Evolutionary conservation across 2,329 filamentous ascomycete genomes (phyloP).

Genomic region (Ciborinia camelliae): DNA sequence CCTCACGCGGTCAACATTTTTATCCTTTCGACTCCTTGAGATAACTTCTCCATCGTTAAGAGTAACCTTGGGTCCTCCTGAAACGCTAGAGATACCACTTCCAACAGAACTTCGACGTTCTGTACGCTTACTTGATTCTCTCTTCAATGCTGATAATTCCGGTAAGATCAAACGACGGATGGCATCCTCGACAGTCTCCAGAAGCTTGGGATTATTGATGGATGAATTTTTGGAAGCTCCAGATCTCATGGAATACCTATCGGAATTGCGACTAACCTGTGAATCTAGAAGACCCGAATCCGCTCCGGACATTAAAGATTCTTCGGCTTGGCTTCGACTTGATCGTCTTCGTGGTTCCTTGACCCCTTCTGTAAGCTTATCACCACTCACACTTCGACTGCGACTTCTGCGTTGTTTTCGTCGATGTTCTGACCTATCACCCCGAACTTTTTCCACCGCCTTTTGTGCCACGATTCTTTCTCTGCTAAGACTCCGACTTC

Average conservation of each 20-base stretch:
- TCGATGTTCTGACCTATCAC: slow-evolving; percentile 46
- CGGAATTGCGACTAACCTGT: slow-evolving; percentile 53
- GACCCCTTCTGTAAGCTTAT: slow-evolving; percentile 44
- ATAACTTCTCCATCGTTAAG: slow-evolving; percentile 56
- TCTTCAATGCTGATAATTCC: slow-evolving; percentile 85
- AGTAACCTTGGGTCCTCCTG: slow-evolving; percentile 54
- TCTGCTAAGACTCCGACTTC: slow-evolving; percentile 62
- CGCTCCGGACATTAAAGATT: slow-evolving; percentile 42
- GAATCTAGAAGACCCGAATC: slow-evolving; percentile 56
- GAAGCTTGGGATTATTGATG: slow-evolving; percentile 68
- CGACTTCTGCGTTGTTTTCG: slow-evolving; percentile 43
- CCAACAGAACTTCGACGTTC: slow-evolving; percentile 12
- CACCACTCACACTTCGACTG: slow-evolving; percentile 46
- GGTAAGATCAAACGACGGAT: slow-evolving; percentile 74
- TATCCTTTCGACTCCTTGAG: slow-evolving; percentile 50
- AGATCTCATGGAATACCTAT: slow-evolving; percentile 57
- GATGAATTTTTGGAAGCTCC: slow-evolving; percentile 54
- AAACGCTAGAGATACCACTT: slow-evolving; percentile 55
- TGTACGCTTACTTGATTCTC: slow-evolving; percentile 77
- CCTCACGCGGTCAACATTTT: slow-evolving; percentile 44
- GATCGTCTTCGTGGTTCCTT: slow-evolving; percentile 48
- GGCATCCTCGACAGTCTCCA: slow-evolving; percentile 71
- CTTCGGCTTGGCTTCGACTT: slow-evolving; percentile 50
- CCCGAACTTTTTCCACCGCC: slow-evolving; percentile 63
- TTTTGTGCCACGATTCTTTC: slow-evolving; percentile 63